Conservation (phyloP, 306 rosid genomes). For the Begonia masoniana region DNA sequence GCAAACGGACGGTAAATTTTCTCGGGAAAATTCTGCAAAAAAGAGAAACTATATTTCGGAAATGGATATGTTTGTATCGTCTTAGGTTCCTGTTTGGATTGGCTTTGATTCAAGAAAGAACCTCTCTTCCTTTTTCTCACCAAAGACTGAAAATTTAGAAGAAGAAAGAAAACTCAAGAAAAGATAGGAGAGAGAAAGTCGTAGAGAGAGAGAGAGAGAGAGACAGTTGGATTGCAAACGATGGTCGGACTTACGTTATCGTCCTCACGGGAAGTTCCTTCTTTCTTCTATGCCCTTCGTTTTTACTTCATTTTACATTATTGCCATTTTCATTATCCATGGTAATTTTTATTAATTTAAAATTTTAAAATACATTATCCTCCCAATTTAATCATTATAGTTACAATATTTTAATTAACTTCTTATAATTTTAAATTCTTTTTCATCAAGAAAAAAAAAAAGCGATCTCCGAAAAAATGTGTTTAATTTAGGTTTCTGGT, state of each 20-base stretch:
- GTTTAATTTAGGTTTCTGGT: no score
- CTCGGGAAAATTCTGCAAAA: background rate
- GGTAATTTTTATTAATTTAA: background rate
- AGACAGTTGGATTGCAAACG: conserved; percentile 8
- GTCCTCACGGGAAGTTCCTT: no score
- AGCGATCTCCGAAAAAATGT: no score
- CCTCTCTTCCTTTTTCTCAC: background rate
- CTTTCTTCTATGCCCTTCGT: background rate
- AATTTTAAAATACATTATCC: background rate
- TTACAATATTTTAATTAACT: no score
- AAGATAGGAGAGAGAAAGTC: background rate
- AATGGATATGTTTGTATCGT: background rate
- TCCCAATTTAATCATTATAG: no score
- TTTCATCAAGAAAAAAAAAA: no score
- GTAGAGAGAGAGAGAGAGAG: no score
- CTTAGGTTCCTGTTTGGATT: conserved; percentile 3
- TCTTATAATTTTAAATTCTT: no score
- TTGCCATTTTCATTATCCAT: background rate
- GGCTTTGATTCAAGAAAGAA: conserved; percentile 3
- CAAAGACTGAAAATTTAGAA: background rate
- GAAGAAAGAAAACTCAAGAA: no score
- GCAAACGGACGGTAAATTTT: background rate
- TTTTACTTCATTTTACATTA: background rate
- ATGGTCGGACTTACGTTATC: conserved; percentile 6
- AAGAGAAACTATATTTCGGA: background rate